Evolutionary conservation across 768 basidiomycete genomes (phyloP), one percentile per base, ranked within the genome.

Genomic region (Lentinus tigrinus): DNA sequence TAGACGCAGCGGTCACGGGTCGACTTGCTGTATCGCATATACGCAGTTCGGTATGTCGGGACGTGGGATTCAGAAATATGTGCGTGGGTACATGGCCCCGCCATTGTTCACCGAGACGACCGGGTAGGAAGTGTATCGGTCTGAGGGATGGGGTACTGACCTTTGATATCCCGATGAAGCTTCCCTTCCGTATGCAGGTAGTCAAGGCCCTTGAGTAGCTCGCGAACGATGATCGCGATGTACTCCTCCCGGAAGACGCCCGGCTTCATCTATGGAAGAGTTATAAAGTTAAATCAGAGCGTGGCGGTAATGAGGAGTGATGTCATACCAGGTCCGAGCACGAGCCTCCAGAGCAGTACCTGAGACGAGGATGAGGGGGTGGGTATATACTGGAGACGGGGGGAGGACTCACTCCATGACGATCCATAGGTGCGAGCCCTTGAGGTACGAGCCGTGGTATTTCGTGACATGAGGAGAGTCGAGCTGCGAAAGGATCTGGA

Each of bases 151-250:
- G 16, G 37, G 40, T 6, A 64, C 75, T 56, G 60, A 92, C 95
- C 95, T 82, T 99, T 99, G 70, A 99, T 98, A 74, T 99, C 97
- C n/a, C 97, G 85, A 70, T 99, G 97, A 52, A 99, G 83, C 72
- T 98, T 99, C 19, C 95, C 94, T 72, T 98, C 95, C 10, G 83
- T 84, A 68, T 99, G 97, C 49, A 99, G 83, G 72, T 99, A 99
- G 52, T 98, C 95, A 47, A 99, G 78, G 38, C 97, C 97, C 42
- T 84, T 85, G 38, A 98, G 79, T 11, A 99, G 81, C 73, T 99
- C 97, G 47, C 92, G 85, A 46, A 93, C 85, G 65, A 99, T 91
- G 70, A 98, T 98, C 7, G 96, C 97, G 63, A 99, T 98, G 68
- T 99, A 98, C 69, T 99, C 97, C 78, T 99, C 97, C 62, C 93